Evolutionary conservation across 768 basidiomycete species (phyloP).

Genomic region (Lactifluus hygrophoroides): DNA sequence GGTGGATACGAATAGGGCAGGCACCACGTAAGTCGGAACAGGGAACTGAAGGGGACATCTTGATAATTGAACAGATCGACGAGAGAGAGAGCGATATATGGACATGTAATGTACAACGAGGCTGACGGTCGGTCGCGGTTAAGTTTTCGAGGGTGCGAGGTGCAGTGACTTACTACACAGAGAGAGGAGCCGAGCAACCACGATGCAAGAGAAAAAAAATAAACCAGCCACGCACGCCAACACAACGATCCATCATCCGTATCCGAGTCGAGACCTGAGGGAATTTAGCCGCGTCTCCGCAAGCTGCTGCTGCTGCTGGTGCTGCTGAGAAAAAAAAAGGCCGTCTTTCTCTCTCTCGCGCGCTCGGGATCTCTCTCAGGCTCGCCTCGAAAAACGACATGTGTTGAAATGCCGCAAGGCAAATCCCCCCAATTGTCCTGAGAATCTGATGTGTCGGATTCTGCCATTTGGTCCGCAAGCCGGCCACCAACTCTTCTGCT

Average conservation of each 20-base stretch:
- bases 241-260: slow-evolving; percentile 1
- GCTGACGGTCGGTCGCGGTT: slow-evolving; percentile 10
- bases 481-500: slow-evolving; percentile 7
- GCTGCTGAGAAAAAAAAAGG: slow-evolving; percentile 3
- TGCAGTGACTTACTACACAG: slow-evolving; percentile 6
- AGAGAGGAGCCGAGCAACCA: background rate
- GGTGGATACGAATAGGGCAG: slow-evolving; percentile 7
- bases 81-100: slow-evolving; percentile 15
- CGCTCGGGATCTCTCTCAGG: no score
- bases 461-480: no score
- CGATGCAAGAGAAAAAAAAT: no score
- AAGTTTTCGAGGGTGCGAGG: slow-evolving; percentile 10
- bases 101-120: slow-evolving; percentile 18
- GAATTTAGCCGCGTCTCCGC: background rate
- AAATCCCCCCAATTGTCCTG: background rate
- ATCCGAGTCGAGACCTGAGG: no score
- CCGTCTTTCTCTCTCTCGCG: background rate
- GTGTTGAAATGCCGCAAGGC: slow-evolving; percentile 1
- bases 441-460: background rate
- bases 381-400: background rate
- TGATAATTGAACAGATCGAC: slow-evolving; percentile 17
- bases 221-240: background rate
- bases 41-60: background rate
- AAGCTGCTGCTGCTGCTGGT: background rate
- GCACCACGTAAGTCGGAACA: slow-evolving; percentile 4